A percentile compares a stretch with the other conserved stretches of the same genome.
Evolutionary conservation across 495 filamentous ascomycete species (phyloP).

Genomic region (Pseudotulostoma volvatum): DNA sequence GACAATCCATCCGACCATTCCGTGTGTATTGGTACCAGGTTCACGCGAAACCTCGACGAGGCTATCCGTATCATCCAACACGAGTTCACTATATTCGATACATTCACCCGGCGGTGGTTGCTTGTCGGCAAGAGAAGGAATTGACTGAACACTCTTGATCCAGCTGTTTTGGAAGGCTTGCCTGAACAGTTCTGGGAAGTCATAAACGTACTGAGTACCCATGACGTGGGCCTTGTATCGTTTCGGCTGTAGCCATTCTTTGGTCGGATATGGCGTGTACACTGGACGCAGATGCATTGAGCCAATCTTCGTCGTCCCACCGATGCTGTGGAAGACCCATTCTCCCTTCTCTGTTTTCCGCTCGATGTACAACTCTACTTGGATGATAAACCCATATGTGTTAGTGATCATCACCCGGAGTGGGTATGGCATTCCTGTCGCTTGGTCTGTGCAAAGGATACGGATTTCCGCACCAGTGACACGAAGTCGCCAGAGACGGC

Average conservation of each 20-base stretch:
- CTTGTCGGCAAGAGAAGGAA: conserved; percentile 56
- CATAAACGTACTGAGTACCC: conserved; percentile 98
- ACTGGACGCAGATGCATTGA: conserved; percentile 89
- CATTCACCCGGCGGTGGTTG: conserved; percentile 77
- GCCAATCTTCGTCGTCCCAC: conserved; percentile 84
- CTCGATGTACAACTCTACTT: conserved; percentile 95
- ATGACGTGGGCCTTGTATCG: conserved; percentile 97
- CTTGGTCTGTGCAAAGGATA: conserved; percentile 85
- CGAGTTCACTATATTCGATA: conserved; percentile 87
- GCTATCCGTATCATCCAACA: conserved; percentile 85
- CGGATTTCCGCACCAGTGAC: conserved; percentile 96
- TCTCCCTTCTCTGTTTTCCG: conserved; percentile 93
- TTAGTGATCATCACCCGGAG: conserved; percentile 95
- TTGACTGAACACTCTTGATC: conserved; percentile 52
- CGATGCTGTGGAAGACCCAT: conserved; percentile 96
- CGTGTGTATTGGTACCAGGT: conserved; percentile 83
- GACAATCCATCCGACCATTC: conserved; percentile 97
- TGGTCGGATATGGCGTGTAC: conserved; percentile 85
- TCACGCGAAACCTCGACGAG: conserved; percentile 85
- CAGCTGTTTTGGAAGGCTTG: conserved; percentile 96
- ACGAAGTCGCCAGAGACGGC: conserved; percentile 87
- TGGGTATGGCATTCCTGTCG: conserved; percentile 74
- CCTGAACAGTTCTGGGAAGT: conserved; percentile 98
- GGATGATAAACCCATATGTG: conserved; percentile 96
- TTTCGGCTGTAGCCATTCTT: conserved; percentile 98